Evolutionary conservation across 2,329 filamentous ascomycete species (phyloP).

Genomic region (Fusarium zealandicum): DNA sequence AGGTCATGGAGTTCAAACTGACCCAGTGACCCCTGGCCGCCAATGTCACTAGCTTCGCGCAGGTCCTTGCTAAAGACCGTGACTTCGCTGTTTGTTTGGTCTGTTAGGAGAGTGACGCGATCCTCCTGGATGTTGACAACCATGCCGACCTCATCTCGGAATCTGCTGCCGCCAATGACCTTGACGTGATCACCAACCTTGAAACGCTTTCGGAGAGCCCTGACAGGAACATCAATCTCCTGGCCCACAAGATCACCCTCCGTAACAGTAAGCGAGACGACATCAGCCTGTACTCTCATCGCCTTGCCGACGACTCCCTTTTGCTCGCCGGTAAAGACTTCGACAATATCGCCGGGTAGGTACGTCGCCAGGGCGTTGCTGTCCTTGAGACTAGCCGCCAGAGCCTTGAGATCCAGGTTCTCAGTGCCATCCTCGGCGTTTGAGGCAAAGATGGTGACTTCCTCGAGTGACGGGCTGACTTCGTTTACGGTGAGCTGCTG

Average conservation of each 20-base stretch:
- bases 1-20: slow-evolving; percentile 93
- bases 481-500: slow-evolving; percentile 85
- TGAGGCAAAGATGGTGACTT: slow-evolving; percentile 92
- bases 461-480: slow-evolving; percentile 91
- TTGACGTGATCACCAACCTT: slow-evolving; percentile 96
- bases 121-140: slow-evolving; percentile 94
- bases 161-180: slow-evolving; percentile 94
- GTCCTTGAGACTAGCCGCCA: slow-evolving; percentile 89
- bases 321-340: slow-evolving; percentile 95
- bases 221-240: slow-evolving; percentile 89
- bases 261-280: slow-evolving; percentile 85
- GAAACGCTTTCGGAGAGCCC: slow-evolving; percentile 92
- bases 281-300: slow-evolving; percentile 86
- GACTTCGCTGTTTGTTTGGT: slow-evolving; percentile 91
- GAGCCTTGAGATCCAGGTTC: slow-evolving; percentile 88
- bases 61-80: slow-evolving; percentile 98
- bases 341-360: slow-evolving; percentile 92
- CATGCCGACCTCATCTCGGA: slow-evolving; percentile 94
- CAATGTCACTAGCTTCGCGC: slow-evolving; percentile 89
- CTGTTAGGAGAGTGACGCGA: slow-evolving; percentile 88
- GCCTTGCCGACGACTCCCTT: slow-evolving; percentile 88
- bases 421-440: slow-evolving; percentile 91
- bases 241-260: slow-evolving; percentile 85
- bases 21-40: slow-evolving; percentile 82
- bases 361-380: slow-evolving; percentile 83